Base-by-base conservation (phyloP, 2,329 filamentous ascomycete species). In the Chalaropsis thielavioides region DNA sequence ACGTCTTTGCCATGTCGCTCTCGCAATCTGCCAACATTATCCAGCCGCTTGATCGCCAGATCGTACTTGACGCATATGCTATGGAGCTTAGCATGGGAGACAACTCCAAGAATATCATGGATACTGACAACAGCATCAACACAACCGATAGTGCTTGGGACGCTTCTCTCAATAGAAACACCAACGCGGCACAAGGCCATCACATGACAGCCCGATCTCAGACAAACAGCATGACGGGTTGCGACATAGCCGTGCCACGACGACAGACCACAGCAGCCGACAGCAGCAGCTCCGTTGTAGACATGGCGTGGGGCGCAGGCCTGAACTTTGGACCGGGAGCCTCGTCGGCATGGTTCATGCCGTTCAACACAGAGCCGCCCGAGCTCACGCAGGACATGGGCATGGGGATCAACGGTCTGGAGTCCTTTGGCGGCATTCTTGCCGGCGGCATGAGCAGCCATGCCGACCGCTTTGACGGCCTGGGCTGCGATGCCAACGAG, bases 301-400 rank as follows among this genome's bases (percentile, higher is more conserved):
- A 58, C 10, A 38, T 58, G 27, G n/a, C 54, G 10, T 58, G 54
- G 54, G 54, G 27, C 15, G 5, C 24, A 24, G n/a, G 46, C 3
- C 11, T 65, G n/a, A 66, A 41, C 35, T 68, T 69, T 60, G 72
- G 72, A 3, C 75, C 75, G 43, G 81, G 83, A 67, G 76, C 80
- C 1, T 81, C 77, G 62, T 87, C 86, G 63, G 89, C 88, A 4
- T 97, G 92, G 89, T 95, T 95, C 74, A 85, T 95, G 78, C 90
- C 92, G 1, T 95, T 96, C 75, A 95, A 95, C 72, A 84, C 95
- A 75, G 89, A 94, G 66, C 89, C 90, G 22, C 85, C 88, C 0
- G 82, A 84, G 66, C 74, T 83, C 51, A 75, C 76, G 6, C 80
- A 80, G 64, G 80, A 82, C 44, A 70, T 77, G 35, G 74, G 73